A percentile compares a stretch with the other conserved stretches of the same genome.
Evolutionary conservation across 176 grass and related monocot species (phyloP).

Genomic region (Rhynchospora tenuis): DNA sequence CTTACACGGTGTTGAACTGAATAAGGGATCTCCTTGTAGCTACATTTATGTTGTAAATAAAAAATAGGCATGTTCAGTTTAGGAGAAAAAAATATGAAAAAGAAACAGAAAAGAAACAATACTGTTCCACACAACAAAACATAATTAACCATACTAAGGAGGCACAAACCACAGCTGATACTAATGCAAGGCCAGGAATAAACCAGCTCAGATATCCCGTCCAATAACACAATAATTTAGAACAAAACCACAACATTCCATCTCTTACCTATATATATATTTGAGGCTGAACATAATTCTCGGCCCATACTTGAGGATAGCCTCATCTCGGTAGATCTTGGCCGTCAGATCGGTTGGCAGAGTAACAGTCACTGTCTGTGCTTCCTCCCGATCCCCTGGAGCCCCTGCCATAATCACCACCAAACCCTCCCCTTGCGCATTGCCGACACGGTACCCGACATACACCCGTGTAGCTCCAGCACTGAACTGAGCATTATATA

Average conservation of each 20-base stretch:
- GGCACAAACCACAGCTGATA: not conserved
- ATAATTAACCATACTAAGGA: not conserved
- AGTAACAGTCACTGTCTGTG: slow-evolving; percentile 60
- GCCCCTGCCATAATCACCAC: slow-evolving; percentile 47
- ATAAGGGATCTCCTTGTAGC: not conserved
- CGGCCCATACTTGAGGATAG: slow-evolving; percentile 44
- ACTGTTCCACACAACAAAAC: not conserved
- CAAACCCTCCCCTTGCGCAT: slow-evolving; percentile 43
- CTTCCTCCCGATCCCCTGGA: slow-evolving; percentile 28
- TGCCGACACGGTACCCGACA: slow-evolving; percentile 40
- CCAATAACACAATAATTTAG: not conserved
- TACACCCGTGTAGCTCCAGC: slow-evolving; percentile 28
- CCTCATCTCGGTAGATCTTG: slow-evolving; percentile 45
- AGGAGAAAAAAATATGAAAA: not conserved
- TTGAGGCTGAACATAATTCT: slow-evolving; percentile 39
- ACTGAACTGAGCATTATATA: slow-evolving; percentile 49
- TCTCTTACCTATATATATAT: not conserved
- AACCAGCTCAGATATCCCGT: not conserved
- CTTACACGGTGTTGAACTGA: not conserved
- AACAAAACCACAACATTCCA: not conserved
- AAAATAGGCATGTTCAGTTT: not conserved
- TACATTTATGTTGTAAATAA: not conserved
- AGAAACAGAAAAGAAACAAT: not conserved
- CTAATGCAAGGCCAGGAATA: not conserved
- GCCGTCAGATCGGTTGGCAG: slow-evolving; percentile 43